Base-by-base conservation (phyloP, 2,329 filamentous ascomycete species). In the Mycocentrospora acerina region DNA sequence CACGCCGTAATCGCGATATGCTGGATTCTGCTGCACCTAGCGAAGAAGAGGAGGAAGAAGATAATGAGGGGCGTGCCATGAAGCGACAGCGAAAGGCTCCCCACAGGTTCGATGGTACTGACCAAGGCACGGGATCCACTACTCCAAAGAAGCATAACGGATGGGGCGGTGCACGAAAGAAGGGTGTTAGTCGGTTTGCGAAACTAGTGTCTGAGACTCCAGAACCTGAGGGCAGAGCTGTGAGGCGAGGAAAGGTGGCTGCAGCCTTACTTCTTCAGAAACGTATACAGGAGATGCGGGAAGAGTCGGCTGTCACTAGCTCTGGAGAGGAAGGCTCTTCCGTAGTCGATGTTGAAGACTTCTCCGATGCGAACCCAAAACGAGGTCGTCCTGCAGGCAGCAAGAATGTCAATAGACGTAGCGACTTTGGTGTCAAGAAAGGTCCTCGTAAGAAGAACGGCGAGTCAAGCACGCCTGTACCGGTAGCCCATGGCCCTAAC, bases 381-480 rank as follows among this genome's bases (percentile, higher is more conserved):
- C 55, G 65, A 22, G 65, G 65, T 15, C 53, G 65, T 24, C 63
- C 63, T 22, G 70, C 71, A 3, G 73, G 73, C 1, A 74, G 71
- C 44, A 75, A 74, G 55, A 75, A 75, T 30, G 53, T 66, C 18
- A 65, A 67, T 17, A 62, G 69, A 40, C 62, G 73, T 14, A 71
- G 68, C 34, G 73, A 75, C 44, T 72, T 68, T 22, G 72, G 73
- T 2, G 66, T 75, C 39, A 74, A 74, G 44, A 76, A 76, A 42
- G 73, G 73, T 3, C 73, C 73, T 4, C 59, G 72, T 8, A 68
- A 65, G 47, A 64, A 64, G 47, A 41, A 44, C n/a, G 48, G 42
- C 16, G 60, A 63, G 25, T 43, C 51, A 9, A 43, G 40, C 16
- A 46, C 50, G 9, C 48, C 54, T 12, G 42, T 43, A 17, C 55